Evolutionary conservation across 768 basidiomycete species (phyloP).

Genomic region (Termitomyces sp.): DNA sequence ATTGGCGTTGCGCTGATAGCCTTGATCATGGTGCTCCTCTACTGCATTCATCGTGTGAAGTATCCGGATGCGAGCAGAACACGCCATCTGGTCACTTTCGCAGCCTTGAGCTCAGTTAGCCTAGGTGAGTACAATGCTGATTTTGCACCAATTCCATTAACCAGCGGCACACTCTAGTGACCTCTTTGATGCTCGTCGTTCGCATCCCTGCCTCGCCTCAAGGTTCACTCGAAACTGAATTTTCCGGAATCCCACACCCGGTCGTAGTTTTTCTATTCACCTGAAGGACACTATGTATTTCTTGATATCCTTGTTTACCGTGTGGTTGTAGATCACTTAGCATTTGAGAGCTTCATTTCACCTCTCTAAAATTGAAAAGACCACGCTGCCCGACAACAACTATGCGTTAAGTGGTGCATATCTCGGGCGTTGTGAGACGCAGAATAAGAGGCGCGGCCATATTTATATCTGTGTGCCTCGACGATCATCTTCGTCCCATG

Average conservation of each 20-base stretch:
- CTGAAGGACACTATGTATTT: not conserved
- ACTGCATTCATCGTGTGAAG: slow-evolving; percentile 14
- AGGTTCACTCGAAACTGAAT: slow-evolving; percentile 24
- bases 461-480: not conserved
- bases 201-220: slow-evolving; percentile 19
- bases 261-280: slow-evolving; percentile 18
- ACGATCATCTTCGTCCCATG: not conserved
- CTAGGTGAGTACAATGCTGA: slow-evolving; percentile 7
- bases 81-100: slow-evolving; percentile 12
- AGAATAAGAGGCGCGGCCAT: not conserved
- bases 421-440: not conserved
- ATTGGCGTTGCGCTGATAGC: slow-evolving; percentile 14
- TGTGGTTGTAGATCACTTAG: not conserved
- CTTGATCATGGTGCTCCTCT: slow-evolving; percentile 12
- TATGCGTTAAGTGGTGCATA: too few species aligned
- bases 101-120: slow-evolving; percentile 2
- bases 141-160: not conserved
- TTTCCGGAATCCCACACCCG: slow-evolving; percentile 16
- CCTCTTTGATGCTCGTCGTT: slow-evolving; percentile 17
- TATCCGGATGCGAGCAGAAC: slow-evolving; percentile 9
- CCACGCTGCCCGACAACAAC: too few species aligned
- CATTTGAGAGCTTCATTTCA: not conserved
- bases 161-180: slow-evolving; percentile 8
- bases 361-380: not conserved
- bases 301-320: not conserved